A percentile compares a stretch with the other conserved stretches of the same genome.
These are phyloP conservation scores for Gossypium raimondii DNA, from an alignment of 345 rosid genomes.

Conservation along the genomic window DNA sequence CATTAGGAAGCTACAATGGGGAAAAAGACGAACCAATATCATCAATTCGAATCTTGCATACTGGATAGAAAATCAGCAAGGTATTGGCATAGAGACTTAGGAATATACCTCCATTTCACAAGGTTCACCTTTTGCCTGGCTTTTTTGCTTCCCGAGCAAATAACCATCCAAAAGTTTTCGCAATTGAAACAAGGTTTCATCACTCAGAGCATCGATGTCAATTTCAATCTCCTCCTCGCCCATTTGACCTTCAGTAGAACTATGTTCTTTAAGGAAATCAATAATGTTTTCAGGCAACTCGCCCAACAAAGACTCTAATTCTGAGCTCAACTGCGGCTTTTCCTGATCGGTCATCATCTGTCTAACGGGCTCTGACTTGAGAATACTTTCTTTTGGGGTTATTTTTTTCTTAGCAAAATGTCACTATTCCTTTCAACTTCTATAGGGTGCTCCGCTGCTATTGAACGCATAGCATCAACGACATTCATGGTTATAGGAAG, in stretches of 20 bases:
- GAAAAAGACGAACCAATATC: slow-evolving; percentile 21
- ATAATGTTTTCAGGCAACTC: slow-evolving; percentile 71
- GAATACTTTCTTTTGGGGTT: slow-evolving; percentile 29
- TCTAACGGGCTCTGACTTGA: slow-evolving; percentile 38
- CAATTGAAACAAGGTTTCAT: slow-evolving; percentile 59
- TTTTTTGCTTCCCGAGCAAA: slow-evolving; percentile 48
- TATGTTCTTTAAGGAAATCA: slow-evolving; percentile 68
- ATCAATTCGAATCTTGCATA: slow-evolving; percentile 10
- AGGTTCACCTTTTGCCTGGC: slow-evolving; percentile 44
- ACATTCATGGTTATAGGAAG: slow-evolving; percentile 31
- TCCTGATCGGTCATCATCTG: slow-evolving; percentile 49
- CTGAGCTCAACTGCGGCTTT: slow-evolving; percentile 48
- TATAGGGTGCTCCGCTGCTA: slow-evolving; percentile 19
- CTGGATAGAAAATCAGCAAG: neutral
- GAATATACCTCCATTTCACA: slow-evolving; percentile 75
- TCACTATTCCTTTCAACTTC: slow-evolving; percentile 31
- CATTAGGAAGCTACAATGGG: slow-evolving; percentile 50
- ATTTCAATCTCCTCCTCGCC: slow-evolving; percentile 84
- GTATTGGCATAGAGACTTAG: neutral
- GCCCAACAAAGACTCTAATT: slow-evolving; percentile 50
- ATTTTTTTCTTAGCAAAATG: slow-evolving; percentile 37
- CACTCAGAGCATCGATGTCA: slow-evolving; percentile 67
- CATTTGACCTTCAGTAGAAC: slow-evolving; percentile 43
- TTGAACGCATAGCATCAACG: slow-evolving; percentile 29
- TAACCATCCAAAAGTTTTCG: slow-evolving; percentile 68